phyloP scores from a whole-genome alignment of 169 alveolate species.

The Plasmodium relictum region DNA sequence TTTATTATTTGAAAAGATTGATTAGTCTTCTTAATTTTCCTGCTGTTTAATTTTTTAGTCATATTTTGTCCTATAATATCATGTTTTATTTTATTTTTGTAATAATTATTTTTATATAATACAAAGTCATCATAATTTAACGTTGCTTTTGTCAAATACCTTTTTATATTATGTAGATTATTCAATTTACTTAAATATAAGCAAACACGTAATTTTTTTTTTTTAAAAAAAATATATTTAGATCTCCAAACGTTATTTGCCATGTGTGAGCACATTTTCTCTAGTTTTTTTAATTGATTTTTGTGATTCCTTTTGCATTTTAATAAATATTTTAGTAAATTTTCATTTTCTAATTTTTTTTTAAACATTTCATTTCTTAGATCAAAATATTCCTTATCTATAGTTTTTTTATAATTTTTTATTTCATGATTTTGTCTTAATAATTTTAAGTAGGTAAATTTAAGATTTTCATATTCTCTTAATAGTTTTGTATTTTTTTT shows the following conservation, averaged over 20 bases:
- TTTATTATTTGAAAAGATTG: neutral
- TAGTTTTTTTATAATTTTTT: conserved; percentile 19
- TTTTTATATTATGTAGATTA: conserved; percentile 1
- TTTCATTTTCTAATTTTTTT: conserved; percentile 73
- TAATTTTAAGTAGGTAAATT: conserved; percentile 43
- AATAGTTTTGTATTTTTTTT: conserved; percentile 30
- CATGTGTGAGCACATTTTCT: neutral
- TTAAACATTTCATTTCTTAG: conserved; percentile 39
- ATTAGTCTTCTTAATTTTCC: neutral
- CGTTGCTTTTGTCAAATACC: neutral
- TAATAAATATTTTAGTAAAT: conserved; percentile 32
- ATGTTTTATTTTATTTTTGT: too few species aligned
- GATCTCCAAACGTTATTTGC: neutral
- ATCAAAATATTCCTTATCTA: conserved; percentile 29
- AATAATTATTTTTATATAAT: neutral
- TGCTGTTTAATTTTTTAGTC: too few species aligned
- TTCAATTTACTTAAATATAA: conserved; percentile 42
- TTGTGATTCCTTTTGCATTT: conserved; percentile 25
- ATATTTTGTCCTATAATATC: too few species aligned
- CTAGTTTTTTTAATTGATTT: conserved; percentile 21
- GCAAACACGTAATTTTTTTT: conserved; percentile 11
- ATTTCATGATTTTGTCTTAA: conserved; percentile 43
- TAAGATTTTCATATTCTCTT: conserved; percentile 16
- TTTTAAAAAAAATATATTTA: conserved; percentile 46
- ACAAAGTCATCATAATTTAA: neutral